These are phyloP conservation scores for Erodium maritimum DNA, from an alignment of 345 rosid species.

Conservation along the genomic window DNA sequence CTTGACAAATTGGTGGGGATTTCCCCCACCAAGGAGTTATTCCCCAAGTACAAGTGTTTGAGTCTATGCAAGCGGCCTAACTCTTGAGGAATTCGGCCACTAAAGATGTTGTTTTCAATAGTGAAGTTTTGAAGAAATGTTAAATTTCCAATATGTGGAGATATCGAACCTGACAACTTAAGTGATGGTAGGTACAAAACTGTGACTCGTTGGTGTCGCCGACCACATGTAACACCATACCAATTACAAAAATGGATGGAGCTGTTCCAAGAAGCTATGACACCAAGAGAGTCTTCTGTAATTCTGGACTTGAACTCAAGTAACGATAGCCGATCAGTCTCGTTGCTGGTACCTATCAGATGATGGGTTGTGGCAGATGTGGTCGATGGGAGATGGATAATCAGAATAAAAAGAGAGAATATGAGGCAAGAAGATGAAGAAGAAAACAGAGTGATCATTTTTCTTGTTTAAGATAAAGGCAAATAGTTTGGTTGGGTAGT, in stretches of 20 bases:
- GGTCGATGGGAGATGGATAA: no score
- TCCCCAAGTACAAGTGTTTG: neutral
- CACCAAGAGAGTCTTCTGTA: neutral
- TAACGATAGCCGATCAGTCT: slow-evolving; percentile 2
- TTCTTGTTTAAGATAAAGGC: no score
- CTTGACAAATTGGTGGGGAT: slow-evolving; percentile 1
- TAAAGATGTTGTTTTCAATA: slow-evolving; percentile 2
- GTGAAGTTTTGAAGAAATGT: neutral
- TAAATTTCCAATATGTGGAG: neutral
- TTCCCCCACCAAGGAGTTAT: neutral
- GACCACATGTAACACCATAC: neutral
- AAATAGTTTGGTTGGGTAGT: no score
- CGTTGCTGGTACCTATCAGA: neutral
- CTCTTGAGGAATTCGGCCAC: slow-evolving; percentile 1
- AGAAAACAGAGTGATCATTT: no score
- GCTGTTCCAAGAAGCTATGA: slow-evolving; percentile 4
- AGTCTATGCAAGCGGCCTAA: neutral
- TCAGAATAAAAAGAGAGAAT: no score
- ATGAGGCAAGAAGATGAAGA: no score
- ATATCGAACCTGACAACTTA: neutral
- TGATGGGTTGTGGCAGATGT: no score
- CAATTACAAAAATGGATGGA: slow-evolving; percentile 5
- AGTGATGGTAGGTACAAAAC: neutral
- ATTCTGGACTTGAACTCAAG: slow-evolving; percentile 5
- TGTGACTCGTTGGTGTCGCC: neutral